Evolutionary conservation across 2,329 filamentous ascomycete species (phyloP).

Genomic region (Geosmithia putterillii): DNA sequence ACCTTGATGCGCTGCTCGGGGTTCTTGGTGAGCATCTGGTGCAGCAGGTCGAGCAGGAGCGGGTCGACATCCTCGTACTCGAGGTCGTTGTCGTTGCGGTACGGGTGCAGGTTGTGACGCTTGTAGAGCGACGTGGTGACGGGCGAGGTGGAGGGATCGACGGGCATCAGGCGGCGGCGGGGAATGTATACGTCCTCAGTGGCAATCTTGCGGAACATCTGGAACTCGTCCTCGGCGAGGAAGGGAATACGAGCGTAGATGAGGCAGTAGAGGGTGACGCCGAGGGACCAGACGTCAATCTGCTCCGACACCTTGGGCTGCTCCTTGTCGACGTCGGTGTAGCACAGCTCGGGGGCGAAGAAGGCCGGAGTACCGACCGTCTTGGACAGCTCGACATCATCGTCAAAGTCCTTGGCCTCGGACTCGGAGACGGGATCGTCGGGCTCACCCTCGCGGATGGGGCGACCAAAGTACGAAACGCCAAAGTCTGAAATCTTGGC

Average conservation of each 20-base stretch:
- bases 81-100: conserved; percentile 65
- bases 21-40: conserved; percentile 75
- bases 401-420: conserved; percentile 77
- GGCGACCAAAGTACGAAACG: conserved; percentile 90
- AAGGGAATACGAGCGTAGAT: conserved; percentile 92
- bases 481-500: conserved; percentile 99
- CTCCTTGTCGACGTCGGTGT: conserved; percentile 60
- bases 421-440: conserved; percentile 66
- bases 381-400: conserved; percentile 93
- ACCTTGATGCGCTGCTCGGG: conserved; percentile 79
- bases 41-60: conserved; percentile 65
- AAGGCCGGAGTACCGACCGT: conserved; percentile 96
- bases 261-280: conserved; percentile 91
- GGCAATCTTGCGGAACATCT: conserved; percentile 83
- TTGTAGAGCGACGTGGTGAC: conserved; percentile 41
- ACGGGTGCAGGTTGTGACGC: conserved; percentile 49
- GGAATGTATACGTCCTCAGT: conserved; percentile 90
- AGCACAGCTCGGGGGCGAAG: conserved; percentile 92
- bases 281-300: conserved; percentile 95
- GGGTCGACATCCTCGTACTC: conserved; percentile 80
- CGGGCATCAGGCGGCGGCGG: conserved; percentile 65
- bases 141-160: conserved; percentile 46
- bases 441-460: conserved; percentile 69
- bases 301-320: conserved; percentile 77
- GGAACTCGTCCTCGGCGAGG: conserved; percentile 80